Evolutionary conservation across 495 filamentous ascomycete genomes (phyloP), one percentile per base, ranked within the genome.

Genomic region (Penicillium robsamsonii): DNA sequence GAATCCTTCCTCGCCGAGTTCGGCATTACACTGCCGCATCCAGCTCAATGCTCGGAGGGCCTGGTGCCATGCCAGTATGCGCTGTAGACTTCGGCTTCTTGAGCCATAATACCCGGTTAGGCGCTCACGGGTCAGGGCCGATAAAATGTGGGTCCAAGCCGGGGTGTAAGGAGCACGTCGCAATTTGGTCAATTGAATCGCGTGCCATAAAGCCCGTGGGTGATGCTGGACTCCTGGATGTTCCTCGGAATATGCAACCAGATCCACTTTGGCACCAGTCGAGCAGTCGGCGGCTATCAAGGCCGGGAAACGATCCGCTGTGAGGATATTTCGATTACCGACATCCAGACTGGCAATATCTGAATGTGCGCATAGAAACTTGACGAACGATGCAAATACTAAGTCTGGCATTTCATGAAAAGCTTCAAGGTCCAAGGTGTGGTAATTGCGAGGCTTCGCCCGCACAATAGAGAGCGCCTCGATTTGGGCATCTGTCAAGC

Each of bases 381-480:
- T 49, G 33, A 85, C 74, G 46, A 81, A 81, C 12, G 81, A 71
- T 4, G 70, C 66, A 45, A 84, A 76, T 3, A 84, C 53, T 44
- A 65, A 57, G 13, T 70, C 68, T 8, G 77, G 69, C 17, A 80
- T 42, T n/a, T 57, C 50, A 15, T 71, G 53, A 15, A 79, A 55
- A 6, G 53, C 56, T 46, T 61, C 53, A 7, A 64, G 46, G 38
- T 53, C 45, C 48, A 61, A n/a, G 18, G 49, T 46, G 22, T 56
- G 44, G 43, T 65, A 57, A 25, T 63, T 59, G 11, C 50, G 46
- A 10, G 60, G 40, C 9, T 61, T 50, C 31, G 46, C 35, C 38
- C 58, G 60, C 8, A 74, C 50, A n/a, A 65, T 74, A 24, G 66
- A 68, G 53, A 79, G 57, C 5, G 59, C 64, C 40, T 61, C 63